Evolutionary conservation across 202 grass and related monocot genomes (phyloP), one percentile per base, ranked within the genome.

Genomic region (Brachypodium distachyon): DNA sequence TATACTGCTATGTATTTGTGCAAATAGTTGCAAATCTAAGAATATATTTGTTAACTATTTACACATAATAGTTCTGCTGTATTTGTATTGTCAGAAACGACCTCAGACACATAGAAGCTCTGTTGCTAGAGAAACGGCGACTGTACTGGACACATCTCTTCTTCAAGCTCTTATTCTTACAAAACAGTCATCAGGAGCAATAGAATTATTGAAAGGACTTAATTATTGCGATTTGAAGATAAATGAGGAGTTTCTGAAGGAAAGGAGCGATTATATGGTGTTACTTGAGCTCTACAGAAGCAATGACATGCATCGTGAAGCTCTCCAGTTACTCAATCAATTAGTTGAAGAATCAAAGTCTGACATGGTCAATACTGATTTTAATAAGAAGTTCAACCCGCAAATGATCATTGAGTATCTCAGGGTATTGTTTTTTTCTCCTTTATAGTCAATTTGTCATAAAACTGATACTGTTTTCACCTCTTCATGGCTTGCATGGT

Each of bases 191-290:
- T 79, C 87, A 60, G 74, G 74, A 52, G 80, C 78, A 72, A 54
- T 79, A 19, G 92, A 93, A 50, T 73, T 96, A 72, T 73, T 99
- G 77, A 93, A 91, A 67, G 87, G 87, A 32, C 83, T 95, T 59
- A 99, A 96, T 68, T 99, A 79, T 83, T 99, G 92, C 81, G 92
- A 99, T 85, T 73, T 93, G 63, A 96, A 93, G 74, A 99, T 89
- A 65, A 91, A 81, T 1, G 92, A 99, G 71, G 92, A 96, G 58
- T 96, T 99, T 85, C 51, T 99, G 47, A 93, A 83, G 81, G 92
- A 96, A 70, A 89, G 77, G 75, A 95, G 73, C 1, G 73, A 96
- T 64, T 90, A 96, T 81, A 85, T 84, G 80, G 85, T 96, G 23
- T 81, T 99, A 78, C 81, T 99, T 83, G 92, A 89, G 76, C 90